phyloP scores from a whole-genome alignment of 768 basidiomycete species.

The Tremella fuciformis region DNA sequence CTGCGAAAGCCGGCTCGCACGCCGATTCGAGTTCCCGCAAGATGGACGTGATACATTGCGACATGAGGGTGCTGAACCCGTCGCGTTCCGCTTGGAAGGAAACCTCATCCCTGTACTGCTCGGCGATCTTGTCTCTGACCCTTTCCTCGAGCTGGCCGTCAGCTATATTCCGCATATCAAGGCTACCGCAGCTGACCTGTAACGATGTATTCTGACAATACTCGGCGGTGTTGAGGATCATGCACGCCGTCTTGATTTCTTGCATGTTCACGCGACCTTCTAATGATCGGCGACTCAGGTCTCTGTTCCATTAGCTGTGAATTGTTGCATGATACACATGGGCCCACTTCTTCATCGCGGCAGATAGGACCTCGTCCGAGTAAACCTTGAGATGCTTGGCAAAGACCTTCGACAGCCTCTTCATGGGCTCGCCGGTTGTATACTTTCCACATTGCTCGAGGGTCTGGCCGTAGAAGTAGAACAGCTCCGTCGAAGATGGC shows the following conservation, averaged over 20 bases:
- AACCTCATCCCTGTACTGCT: constrained; percentile 72
- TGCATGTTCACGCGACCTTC: constrained; percentile 74
- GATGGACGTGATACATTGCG: constrained; percentile 73
- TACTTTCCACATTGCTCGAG: constrained; percentile 90
- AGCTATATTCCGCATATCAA: neutral
- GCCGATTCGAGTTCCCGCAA: constrained; percentile 81
- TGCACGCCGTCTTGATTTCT: constrained; percentile 75
- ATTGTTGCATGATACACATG: neutral
- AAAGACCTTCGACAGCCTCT: constrained; percentile 74
- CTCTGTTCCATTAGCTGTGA: constrained; percentile 7
- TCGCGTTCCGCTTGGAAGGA: constrained; percentile 82
- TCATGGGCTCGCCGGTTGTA: constrained; percentile 76
- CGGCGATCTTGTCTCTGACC: constrained; percentile 74
- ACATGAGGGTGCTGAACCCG: constrained; percentile 84
- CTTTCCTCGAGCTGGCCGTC: constrained; percentile 69
- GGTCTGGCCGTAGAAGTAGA: constrained; percentile 94
- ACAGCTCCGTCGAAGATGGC: constrained; percentile 90
- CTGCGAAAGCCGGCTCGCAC: constrained; percentile 72
- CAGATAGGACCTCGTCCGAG: constrained; percentile 85
- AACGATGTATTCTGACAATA: constrained; percentile 89
- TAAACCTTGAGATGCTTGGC: constrained; percentile 94
- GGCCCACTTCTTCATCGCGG: constrained; percentile 67
- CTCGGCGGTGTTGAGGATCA: constrained; percentile 95
- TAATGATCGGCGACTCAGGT: constrained; percentile 63
- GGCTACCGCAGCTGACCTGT: constrained; percentile 55